These are phyloP conservation scores for Capsella rubella DNA, from an alignment of 441 rosid species.

Conservation along the genomic window DNA sequence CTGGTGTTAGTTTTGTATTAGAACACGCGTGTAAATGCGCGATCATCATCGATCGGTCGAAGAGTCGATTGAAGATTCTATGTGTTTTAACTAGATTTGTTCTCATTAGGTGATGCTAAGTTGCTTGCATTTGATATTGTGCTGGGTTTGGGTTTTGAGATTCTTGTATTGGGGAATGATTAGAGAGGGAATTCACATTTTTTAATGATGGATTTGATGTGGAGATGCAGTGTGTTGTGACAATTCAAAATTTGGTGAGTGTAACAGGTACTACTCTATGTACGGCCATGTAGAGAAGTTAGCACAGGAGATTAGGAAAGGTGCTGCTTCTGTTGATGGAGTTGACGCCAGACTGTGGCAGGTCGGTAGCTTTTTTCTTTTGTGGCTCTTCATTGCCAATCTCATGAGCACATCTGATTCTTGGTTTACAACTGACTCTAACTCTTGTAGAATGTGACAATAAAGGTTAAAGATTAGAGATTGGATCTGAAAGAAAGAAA, in stretches of 20 bases:
- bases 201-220: neutral
- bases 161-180: too few species aligned
- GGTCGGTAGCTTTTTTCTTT: conserved; percentile 45
- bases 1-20: neutral
- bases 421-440: neutral
- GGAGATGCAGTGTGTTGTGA: conserved; percentile 17
- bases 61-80: neutral
- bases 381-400: neutral
- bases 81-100: neutral
- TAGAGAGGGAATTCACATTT: too few species aligned
- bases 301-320: conserved; percentile 91
- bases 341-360: conserved; percentile 95
- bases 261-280: conserved; percentile 88
- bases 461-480: neutral
- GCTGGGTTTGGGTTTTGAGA: neutral
- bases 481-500: neutral
- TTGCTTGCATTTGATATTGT: neutral
- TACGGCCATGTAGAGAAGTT: conserved; percentile 93
- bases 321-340: conserved; percentile 92
- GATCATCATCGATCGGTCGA: neutral
- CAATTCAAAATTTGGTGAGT: neutral
- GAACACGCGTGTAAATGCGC: too few species aligned
- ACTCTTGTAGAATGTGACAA: neutral
- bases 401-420: neutral
- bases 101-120: neutral